These are phyloP conservation scores for Phytophthora chlamydospora DNA, from an alignment of 352 stramenopile genomes.

Conservation along the genomic window DNA sequence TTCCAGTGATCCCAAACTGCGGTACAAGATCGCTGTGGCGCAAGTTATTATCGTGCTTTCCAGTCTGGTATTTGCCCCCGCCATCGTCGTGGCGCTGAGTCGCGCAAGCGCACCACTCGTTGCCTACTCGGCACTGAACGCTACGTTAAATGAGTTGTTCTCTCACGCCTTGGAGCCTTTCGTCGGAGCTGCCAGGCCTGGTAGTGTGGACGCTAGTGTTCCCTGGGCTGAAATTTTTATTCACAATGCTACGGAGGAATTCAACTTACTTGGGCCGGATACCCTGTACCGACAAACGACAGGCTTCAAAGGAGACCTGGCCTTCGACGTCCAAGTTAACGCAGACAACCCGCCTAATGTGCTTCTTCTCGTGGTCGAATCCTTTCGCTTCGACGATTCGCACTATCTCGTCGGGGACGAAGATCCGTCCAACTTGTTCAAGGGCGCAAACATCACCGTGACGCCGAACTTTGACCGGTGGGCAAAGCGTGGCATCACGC, in stretches of 20 bases:
- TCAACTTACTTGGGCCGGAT: slow-evolving; percentile 37
- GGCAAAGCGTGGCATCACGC: slow-evolving; percentile 46
- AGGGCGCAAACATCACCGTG: slow-evolving; percentile 27
- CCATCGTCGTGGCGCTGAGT: slow-evolving; percentile 16
- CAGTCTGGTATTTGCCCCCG: slow-evolving; percentile 9
- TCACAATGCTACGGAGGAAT: slow-evolving; percentile 41
- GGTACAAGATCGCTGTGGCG: not conserved
- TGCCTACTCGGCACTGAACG: slow-evolving; percentile 42
- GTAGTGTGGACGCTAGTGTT: slow-evolving; percentile 1
- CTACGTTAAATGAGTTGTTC: slow-evolving; percentile 42
- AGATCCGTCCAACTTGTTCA: slow-evolving; percentile 37
- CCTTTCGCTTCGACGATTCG: slow-evolving; percentile 53
- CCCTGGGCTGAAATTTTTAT: slow-evolving; percentile 32
- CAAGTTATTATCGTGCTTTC: not conserved
- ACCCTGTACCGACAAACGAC: slow-evolving; percentile 43
- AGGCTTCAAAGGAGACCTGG: slow-evolving; percentile 44
- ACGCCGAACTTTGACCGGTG: slow-evolving; percentile 54
- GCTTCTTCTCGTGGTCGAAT: slow-evolving; percentile 51
- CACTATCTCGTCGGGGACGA: slow-evolving; percentile 48
- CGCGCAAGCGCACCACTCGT: slow-evolving; percentile 22
- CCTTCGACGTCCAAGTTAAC: slow-evolving; percentile 46
- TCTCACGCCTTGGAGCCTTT: slow-evolving; percentile 10
- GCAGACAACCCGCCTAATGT: slow-evolving; percentile 46
- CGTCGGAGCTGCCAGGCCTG: slow-evolving; percentile 2
- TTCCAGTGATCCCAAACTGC: not conserved